phyloP scores from a whole-genome alignment of 441 rosid species.

The Iberis amara region DNA sequence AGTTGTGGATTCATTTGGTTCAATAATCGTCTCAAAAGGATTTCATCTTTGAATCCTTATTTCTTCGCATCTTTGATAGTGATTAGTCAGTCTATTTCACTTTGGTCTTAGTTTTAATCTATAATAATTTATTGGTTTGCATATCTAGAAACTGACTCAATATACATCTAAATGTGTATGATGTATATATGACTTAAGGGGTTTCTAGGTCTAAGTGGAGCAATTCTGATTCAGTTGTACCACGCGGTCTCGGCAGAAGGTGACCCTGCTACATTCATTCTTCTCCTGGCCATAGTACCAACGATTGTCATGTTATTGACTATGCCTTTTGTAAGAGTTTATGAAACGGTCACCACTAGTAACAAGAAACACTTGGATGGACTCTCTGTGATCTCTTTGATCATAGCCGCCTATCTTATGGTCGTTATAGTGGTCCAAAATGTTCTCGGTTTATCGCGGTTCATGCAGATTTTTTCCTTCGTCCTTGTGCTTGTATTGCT shows the following conservation, averaged over 20 bases:
- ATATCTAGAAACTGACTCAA: no score
- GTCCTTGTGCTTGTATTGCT: conserved; percentile 43
- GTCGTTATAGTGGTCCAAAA: conserved; percentile 41
- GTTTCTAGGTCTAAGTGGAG: conserved; percentile 65
- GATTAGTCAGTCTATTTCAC: background rate
- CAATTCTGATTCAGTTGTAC: conserved; percentile 57
- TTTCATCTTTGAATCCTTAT: background rate
- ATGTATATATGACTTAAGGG: conserved; percentile 41
- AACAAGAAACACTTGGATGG: conserved; percentile 53
- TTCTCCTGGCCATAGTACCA: conserved; percentile 49
- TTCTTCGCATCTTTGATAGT: background rate
- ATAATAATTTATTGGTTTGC: no score
- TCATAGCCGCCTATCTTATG: conserved; percentile 56
- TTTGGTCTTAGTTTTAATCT: no score
- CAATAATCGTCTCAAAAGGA: no score
- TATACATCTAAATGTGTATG: background rate
- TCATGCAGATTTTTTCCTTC: conserved; percentile 31
- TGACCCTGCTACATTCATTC: conserved; percentile 46
- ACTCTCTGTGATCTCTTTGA: conserved; percentile 49
- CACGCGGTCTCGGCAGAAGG: conserved; percentile 38
- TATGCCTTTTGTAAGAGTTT: conserved; percentile 59
- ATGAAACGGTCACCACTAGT: conserved; percentile 24
- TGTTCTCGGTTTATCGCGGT: conserved; percentile 32
- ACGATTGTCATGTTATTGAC: conserved; percentile 39
- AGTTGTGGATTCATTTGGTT: background rate